Conservation (phyloP, 225 moss, liverwort and hornwort genomes). For the Climacium dendroides region DNA sequence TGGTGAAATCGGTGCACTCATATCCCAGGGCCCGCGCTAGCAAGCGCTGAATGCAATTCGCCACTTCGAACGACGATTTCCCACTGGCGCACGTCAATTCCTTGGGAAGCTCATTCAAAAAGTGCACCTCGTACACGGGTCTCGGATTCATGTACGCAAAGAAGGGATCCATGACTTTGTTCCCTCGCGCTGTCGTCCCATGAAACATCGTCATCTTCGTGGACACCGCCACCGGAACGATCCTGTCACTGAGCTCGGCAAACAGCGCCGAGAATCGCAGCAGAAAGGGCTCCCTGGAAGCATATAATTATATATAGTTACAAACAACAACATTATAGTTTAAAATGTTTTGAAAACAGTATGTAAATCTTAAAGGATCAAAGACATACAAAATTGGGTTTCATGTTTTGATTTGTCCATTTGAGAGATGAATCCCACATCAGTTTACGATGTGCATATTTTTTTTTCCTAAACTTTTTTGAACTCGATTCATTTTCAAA, state of each 20-base stretch:
- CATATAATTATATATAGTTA: neutral
- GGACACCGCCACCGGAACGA: slow-evolving; percentile 64
- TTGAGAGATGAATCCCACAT: neutral
- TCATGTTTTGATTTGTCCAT: neutral
- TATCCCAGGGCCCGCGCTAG: slow-evolving; percentile 49
- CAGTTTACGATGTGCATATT: neutral
- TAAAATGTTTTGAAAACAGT: neutral
- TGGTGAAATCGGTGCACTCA: slow-evolving; percentile 74
- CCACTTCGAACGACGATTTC: slow-evolving; percentile 58
- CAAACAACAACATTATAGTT: neutral
- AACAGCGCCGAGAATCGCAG: slow-evolving; percentile 85
- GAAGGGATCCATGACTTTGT: slow-evolving; percentile 93
- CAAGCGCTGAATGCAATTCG: slow-evolving; percentile 66
- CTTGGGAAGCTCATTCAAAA: slow-evolving; percentile 47
- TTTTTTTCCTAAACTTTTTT: neutral
- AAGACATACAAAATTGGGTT: too few relatives aligned
- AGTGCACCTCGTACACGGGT: slow-evolving; percentile 48
- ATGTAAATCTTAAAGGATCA: neutral
- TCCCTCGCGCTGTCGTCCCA: slow-evolving; percentile 78
- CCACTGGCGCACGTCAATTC: slow-evolving; percentile 63
- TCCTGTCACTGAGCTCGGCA: slow-evolving; percentile 73
- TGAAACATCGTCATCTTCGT: slow-evolving; percentile 87
- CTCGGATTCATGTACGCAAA: slow-evolving; percentile 79
- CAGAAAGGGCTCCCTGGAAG: slow-evolving; percentile 68
- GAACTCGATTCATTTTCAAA: neutral